A percentile compares a stretch with the other conserved stretches of the same genome.
phyloP scores from a whole-genome alignment of 345 rosid species.

The Populus pruinosa region DNA sequence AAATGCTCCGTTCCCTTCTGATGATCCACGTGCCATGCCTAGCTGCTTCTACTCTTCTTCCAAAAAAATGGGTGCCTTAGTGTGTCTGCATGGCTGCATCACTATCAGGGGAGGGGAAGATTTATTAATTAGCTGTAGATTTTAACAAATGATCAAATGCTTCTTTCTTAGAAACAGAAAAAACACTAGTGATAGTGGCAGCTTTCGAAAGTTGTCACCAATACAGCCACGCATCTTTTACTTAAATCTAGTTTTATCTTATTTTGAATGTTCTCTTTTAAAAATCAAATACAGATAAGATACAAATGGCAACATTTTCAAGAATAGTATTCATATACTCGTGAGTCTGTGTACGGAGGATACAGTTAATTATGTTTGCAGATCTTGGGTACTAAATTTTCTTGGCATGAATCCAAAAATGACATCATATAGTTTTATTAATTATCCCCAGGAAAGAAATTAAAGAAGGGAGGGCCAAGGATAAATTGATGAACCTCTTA shows the following conservation, averaged over 20 bases:
- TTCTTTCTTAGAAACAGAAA: not conserved
- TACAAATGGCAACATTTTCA: not conserved
- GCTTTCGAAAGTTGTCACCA: not conserved
- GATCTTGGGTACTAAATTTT: not conserved
- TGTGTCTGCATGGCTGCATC: not conserved
- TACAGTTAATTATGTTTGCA: too few relatives aligned
- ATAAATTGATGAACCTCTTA: not conserved
- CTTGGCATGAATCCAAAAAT: not conserved
- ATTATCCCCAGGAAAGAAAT: not conserved
- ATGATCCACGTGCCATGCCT: not conserved
- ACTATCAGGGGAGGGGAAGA: not conserved
- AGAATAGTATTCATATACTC: not conserved
- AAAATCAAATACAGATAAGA: not conserved
- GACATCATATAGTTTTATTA: not conserved
- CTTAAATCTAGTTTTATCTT: not conserved
- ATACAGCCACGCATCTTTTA: not conserved
- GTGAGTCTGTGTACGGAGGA: not conserved
- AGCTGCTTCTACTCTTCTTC: not conserved
- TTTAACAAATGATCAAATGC: not conserved
- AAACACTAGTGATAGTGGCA: not conserved
- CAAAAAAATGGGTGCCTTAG: conserved; percentile 15
- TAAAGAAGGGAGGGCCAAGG: not conserved
- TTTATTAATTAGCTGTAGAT: not conserved
- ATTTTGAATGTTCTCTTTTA: not conserved
- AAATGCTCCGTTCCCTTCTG: not conserved